Conservation (phyloP, 2,329 filamentous ascomycete genomes). For the Coniochaeta pulveracea region DNA sequence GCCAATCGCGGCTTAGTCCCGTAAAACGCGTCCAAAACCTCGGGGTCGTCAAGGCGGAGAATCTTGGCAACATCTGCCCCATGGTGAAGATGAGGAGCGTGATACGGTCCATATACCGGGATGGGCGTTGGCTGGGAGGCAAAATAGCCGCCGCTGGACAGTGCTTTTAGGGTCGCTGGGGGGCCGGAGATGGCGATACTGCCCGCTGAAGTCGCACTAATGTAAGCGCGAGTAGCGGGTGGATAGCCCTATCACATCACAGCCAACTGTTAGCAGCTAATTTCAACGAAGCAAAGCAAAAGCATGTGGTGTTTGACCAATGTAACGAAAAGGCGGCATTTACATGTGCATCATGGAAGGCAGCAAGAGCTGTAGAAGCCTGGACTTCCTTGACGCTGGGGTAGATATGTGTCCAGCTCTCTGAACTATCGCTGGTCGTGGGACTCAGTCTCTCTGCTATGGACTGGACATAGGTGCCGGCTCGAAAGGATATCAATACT, state of each 20-base stretch:
- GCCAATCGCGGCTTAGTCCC: conserved; percentile 31
- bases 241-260: conserved; percentile 31
- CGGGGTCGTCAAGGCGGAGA: conserved; percentile 28
- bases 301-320: background rate
- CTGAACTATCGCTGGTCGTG: conserved; percentile 28
- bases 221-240: conserved; percentile 34
- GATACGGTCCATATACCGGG: conserved; percentile 45
- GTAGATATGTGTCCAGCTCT: conserved; percentile 58
- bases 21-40: conserved; percentile 25
- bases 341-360: conserved; percentile 47
- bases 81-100: conserved; percentile 41
- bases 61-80: conserved; percentile 30
- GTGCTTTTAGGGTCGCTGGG: conserved; percentile 31
- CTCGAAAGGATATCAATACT: conserved; percentile 55
- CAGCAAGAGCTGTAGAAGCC: conserved; percentile 35
- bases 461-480: conserved; percentile 43
- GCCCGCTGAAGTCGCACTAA: conserved; percentile 38
- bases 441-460: conserved; percentile 34
- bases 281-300: conserved; percentile 4
- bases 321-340: no score
- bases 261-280: no score
- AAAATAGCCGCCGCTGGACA: conserved; percentile 28
- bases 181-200: conserved; percentile 44
- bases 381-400: conserved; percentile 40
- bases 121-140: conserved; percentile 32